Evolutionary conservation across 176 grass and related monocot genomes (phyloP).

Genomic region (Alopecurus myosuroides): DNA sequence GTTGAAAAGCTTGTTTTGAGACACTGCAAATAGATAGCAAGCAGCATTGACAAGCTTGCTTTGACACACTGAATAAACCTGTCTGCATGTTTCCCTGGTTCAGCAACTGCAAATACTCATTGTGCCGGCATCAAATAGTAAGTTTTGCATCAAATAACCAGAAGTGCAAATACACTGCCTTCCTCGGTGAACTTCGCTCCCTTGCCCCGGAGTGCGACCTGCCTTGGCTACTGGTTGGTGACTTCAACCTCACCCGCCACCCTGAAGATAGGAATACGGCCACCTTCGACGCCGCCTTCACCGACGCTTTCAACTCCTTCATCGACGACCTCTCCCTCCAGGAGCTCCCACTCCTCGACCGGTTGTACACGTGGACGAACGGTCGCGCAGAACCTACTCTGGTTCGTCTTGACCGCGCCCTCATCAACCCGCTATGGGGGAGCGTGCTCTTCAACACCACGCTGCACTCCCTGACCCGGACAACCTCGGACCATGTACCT

Average conservation of each 20-base stretch:
- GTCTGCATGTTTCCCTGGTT: too few relatives aligned
- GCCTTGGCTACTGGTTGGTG: background rate
- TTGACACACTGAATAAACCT: too few relatives aligned
- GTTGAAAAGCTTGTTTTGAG: too few relatives aligned
- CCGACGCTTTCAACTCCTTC: background rate
- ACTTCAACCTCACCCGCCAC: too few relatives aligned
- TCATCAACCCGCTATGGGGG: background rate
- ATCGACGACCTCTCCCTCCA: background rate
- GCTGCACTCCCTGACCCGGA: background rate
- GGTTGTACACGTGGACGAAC: background rate
- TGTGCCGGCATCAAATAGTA: too few relatives aligned
- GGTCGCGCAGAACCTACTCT: background rate
- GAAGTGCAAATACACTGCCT: too few relatives aligned
- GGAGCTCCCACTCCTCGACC: background rate
- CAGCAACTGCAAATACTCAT: too few relatives aligned
- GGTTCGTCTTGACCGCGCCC: background rate
- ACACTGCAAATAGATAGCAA: too few relatives aligned
- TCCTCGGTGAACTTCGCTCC: too few relatives aligned
- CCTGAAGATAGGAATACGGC: background rate
- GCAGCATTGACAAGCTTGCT: too few relatives aligned
- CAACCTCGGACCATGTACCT: background rate
- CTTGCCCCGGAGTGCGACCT: background rate
- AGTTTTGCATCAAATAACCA: too few relatives aligned
- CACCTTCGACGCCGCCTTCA: background rate
- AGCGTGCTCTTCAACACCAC: background rate